phyloP scores from a whole-genome alignment of 306 rosid species.

The Hippophae tibetana region DNA sequence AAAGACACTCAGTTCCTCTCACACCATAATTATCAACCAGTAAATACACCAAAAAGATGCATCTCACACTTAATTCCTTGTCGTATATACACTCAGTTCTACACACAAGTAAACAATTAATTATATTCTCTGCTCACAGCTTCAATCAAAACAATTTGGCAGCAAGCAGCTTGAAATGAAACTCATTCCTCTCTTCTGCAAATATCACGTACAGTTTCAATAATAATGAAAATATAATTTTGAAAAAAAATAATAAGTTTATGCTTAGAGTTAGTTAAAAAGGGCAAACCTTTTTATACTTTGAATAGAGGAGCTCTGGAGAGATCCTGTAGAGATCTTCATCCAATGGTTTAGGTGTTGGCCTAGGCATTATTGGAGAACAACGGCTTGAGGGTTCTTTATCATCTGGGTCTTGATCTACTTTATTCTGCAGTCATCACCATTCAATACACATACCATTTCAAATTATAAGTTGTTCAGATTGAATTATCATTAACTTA shows the following conservation, averaged over 20 bases:
- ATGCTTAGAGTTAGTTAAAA: neutral
- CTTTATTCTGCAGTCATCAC: constrained; percentile 38
- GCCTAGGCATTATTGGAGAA: constrained; percentile 17
- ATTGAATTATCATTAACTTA: no score
- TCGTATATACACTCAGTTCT: constrained; percentile 13
- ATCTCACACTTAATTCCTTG: constrained; percentile 1
- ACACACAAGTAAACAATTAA: neutral
- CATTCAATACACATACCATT: no score
- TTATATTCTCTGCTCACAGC: neutral
- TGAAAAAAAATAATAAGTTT: no score
- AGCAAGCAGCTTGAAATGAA: constrained; percentile 69
- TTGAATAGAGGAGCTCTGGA: constrained; percentile 47
- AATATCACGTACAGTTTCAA: neutral
- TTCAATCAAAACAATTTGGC: constrained; percentile 71
- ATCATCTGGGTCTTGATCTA: constrained; percentile 14
- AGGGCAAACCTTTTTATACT: constrained; percentile 52
- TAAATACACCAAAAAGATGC: neutral
- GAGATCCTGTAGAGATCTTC: constrained; percentile 81
- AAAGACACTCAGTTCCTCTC: no score
- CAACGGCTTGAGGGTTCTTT: constrained; percentile 33
- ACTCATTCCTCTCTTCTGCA: constrained; percentile 78
- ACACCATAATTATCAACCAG: no score
- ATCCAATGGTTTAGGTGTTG: constrained; percentile 62
- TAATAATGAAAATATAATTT: neutral
- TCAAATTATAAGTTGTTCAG: no score